These are phyloP conservation scores for Aureobasidium musti DNA, from an alignment of 2,329 filamentous ascomycete genomes.

Conservation along the genomic window DNA sequence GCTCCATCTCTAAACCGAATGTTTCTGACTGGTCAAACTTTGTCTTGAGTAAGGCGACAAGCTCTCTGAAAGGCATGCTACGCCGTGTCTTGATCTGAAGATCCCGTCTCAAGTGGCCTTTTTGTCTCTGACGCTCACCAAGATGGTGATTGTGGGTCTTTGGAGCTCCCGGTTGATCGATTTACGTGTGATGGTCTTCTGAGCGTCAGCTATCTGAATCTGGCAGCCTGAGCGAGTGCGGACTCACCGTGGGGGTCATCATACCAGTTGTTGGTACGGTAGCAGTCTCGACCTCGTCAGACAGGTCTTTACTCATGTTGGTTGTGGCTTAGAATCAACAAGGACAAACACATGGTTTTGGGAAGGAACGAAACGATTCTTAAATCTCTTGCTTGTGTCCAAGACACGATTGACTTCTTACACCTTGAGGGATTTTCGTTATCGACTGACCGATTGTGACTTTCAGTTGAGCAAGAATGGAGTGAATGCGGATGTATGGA, in stretches of 20 bases:
- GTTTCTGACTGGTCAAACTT: not conserved
- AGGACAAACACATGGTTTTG: too few species aligned
- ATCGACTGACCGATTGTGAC: too few species aligned
- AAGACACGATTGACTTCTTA: too few species aligned
- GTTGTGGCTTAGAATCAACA: too few species aligned
- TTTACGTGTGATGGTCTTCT: not conserved
- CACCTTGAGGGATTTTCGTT: too few species aligned
- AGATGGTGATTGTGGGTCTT: not conserved
- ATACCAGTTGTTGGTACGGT: too few species aligned
- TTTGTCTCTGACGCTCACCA: not conserved
- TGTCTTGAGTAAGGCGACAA: not conserved
- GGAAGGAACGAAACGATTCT: too few species aligned
- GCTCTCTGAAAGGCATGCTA: not conserved
- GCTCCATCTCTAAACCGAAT: not conserved
- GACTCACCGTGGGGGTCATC: not conserved
- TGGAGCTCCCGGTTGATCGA: not conserved
- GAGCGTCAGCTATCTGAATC: not conserved
- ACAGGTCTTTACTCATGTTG: too few species aligned
- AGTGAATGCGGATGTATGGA: too few species aligned
- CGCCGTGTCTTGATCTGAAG: not conserved
- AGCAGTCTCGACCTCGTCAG: too few species aligned
- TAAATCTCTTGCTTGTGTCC: too few species aligned
- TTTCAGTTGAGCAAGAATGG: too few species aligned
- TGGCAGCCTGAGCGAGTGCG: accelerated
- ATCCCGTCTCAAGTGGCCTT: not conserved